A percentile compares a stretch with the other conserved stretches of the same genome.
Conservation (phyloP, 371 early-diverging fungal genomes). For the Mucor irregularis region DNA sequence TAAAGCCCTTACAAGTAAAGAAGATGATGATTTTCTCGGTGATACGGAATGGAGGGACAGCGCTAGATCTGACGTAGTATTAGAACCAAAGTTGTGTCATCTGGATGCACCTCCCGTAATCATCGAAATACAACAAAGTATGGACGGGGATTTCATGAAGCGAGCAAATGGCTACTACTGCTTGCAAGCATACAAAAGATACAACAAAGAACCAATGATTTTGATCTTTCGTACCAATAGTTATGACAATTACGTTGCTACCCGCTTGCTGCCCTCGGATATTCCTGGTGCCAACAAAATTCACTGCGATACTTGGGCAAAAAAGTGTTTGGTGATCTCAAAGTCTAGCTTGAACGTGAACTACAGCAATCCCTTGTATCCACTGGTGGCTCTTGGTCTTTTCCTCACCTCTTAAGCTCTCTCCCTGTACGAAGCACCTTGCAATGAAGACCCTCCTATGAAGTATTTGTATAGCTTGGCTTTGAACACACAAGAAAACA, state of each 20-base stretch:
- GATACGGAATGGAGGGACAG: no score
- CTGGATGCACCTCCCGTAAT: no score
- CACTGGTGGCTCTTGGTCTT: slow-evolving; percentile 1
- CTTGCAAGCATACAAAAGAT: slow-evolving; percentile 10
- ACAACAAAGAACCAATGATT: slow-evolving; percentile 6
- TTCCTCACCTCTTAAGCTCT: background rate
- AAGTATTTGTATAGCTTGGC: no score
- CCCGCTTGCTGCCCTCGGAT: background rate
- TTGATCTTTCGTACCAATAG: slow-evolving; percentile 8
- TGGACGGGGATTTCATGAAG: slow-evolving; percentile 2
- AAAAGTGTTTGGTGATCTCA: slow-evolving; percentile 4
- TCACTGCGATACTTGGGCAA: slow-evolving; percentile 8
- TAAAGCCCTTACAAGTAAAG: no score
- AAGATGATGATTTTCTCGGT: no score
- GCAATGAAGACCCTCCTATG: slow-evolving; percentile 3
- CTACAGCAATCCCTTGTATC: no score
- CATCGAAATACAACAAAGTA: slow-evolving; percentile 8
- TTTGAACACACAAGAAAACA: no score
- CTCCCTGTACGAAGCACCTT: no score
- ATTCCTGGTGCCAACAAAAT: slow-evolving; percentile 6
- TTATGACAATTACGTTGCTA: slow-evolving; percentile 8
- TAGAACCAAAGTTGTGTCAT: no score
- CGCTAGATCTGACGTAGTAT: no score
- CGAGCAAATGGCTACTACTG: slow-evolving; percentile 8
- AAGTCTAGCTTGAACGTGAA: slow-evolving; percentile 6